These are phyloP conservation scores for Raffaelea arxii DNA, from an alignment of 2,329 filamentous ascomycete genomes.

Conservation along the genomic window DNA sequence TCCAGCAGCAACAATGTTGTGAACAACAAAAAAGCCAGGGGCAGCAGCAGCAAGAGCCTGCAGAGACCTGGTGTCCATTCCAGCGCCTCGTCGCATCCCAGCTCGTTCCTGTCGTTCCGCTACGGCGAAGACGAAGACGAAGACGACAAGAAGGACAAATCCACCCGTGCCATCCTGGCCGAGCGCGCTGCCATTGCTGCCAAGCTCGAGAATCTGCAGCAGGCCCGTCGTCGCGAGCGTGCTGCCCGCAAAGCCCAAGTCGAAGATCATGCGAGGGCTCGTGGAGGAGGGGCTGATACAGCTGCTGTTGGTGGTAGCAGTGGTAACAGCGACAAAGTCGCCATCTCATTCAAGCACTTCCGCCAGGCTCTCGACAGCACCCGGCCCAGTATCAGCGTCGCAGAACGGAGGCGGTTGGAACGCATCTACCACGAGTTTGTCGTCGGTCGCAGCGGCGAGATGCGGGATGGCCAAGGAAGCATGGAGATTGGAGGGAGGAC, in stretches of 20 bases:
- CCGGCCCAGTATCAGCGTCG: conserved; percentile 68
- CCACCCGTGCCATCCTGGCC: conserved; percentile 46
- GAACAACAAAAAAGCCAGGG: conserved; percentile 15
- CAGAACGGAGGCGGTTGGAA: conserved; percentile 65
- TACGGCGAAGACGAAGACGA: conserved; percentile 55
- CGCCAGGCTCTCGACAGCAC: conserved; percentile 67
- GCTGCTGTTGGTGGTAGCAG: background rate
- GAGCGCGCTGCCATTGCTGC: conserved; percentile 69
- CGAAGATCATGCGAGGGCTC: conserved; percentile 10
- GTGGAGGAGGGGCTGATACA: conserved; percentile 11
- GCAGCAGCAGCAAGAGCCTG: conserved; percentile 25
- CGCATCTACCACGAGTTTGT: conserved; percentile 91
- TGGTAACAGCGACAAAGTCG: conserved; percentile 34
- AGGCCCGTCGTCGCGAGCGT: conserved; percentile 55
- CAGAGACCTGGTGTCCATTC: conserved; percentile 16
- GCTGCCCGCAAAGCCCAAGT: conserved; percentile 15
- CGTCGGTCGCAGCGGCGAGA: conserved; percentile 83
- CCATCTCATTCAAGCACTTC: conserved; percentile 78
- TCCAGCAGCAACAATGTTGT: conserved; percentile 14
- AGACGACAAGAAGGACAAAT: conserved; percentile 26
- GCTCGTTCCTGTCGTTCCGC: conserved; percentile 72
- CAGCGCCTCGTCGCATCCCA: conserved; percentile 18
- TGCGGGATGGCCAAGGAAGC: conserved; percentile 85
- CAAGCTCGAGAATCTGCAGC: conserved; percentile 75
- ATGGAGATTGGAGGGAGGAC: conserved; percentile 88